These are phyloP conservation scores for Malus hybrid DNA, from an alignment of 331 rosid species.

Conservation along the genomic window DNA sequence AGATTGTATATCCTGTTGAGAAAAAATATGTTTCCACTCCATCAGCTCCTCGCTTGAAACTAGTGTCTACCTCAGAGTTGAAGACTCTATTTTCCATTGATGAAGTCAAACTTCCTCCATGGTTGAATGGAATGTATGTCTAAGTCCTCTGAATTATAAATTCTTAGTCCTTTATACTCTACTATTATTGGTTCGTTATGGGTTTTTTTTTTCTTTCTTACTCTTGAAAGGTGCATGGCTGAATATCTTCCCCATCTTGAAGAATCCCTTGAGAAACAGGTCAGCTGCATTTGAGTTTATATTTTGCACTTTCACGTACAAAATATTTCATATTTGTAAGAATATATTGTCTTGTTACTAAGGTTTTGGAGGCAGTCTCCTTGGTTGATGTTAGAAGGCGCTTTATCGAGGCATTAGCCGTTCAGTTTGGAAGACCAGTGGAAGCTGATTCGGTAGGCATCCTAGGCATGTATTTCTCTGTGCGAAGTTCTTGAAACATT, in stretches of 20 bases:
- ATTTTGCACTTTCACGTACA: neutral
- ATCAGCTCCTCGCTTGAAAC: conserved; percentile 83
- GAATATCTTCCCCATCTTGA: conserved; percentile 89
- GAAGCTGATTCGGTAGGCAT: conserved; percentile 89
- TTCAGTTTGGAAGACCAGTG: conserved; percentile 68
- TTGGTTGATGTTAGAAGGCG: conserved; percentile 66
- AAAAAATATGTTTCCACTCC: conserved; percentile 54
- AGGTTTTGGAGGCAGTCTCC: conserved; percentile 82
- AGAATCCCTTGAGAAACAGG: conserved; percentile 91
- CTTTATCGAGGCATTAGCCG: conserved; percentile 76
- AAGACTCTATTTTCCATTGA: conserved; percentile 71
- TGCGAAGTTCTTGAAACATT: neutral
- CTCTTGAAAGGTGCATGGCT: conserved; percentile 74
- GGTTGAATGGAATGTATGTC: conserved; percentile 88
- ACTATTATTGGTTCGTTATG: neutral
- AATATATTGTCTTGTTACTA: neutral
- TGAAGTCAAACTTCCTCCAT: conserved; percentile 82
- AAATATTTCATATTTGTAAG: neutral
- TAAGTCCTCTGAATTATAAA: neutral
- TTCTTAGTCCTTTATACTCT: neutral
- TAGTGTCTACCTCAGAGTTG: conserved; percentile 65
- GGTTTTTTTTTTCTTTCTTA: conserved; percentile 9
- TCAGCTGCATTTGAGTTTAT: conserved; percentile 27
- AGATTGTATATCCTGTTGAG: conserved; percentile 86
- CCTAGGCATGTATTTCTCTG: conserved; percentile 12